Evolutionary conservation across 768 basidiomycete genomes (phyloP), one percentile per base, ranked within the genome.

Genomic region (Termitomyces heimii): DNA sequence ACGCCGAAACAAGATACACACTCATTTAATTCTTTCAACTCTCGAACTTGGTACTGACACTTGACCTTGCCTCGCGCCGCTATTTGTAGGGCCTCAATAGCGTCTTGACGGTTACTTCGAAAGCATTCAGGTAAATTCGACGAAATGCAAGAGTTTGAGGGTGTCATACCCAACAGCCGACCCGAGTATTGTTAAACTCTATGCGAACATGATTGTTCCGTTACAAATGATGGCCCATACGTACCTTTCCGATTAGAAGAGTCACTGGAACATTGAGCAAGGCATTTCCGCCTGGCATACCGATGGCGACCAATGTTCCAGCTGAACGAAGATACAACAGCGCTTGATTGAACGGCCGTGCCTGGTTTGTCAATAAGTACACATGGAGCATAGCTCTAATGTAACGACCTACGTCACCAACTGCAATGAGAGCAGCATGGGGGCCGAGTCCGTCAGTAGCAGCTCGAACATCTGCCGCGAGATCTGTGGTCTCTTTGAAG

Each of bases 281-380:
- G 4, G 80, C 82, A 35, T 73, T 70, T 16, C 77, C 75, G 35
- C 62, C 71, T 4, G 76, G 74, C 48, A 93, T 73, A 12, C 92
- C 91, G 52, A 94, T 86, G 29, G 79, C 82, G 61, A 93, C 85
- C 57, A 93, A 71, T 7, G 82, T 84, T 3, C 89, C 89, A 46
- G 80, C 80, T 4, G 76, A 68, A 49, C 89, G 82, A 54, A 93
- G 71, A 70, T 92, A 94, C 64, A 85, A 75, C 12, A 86, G 63
- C 1, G 84, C 86, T 70, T 86, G 81, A 44, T 75, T 75, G 59
- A 77, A 73, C 3, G 76, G 75, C 26, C 62, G 64, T 9, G 67
- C 62, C 75, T 77, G 22, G 8, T 44, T 35, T 39, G 37, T 47
- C 22, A 51, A 40, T 42, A 7, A 42, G 26, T 58, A 4, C 31